These are phyloP conservation scores for Vitis hybrid DNA, from an alignment of 177 flowering plant species.

Conservation along the genomic window DNA sequence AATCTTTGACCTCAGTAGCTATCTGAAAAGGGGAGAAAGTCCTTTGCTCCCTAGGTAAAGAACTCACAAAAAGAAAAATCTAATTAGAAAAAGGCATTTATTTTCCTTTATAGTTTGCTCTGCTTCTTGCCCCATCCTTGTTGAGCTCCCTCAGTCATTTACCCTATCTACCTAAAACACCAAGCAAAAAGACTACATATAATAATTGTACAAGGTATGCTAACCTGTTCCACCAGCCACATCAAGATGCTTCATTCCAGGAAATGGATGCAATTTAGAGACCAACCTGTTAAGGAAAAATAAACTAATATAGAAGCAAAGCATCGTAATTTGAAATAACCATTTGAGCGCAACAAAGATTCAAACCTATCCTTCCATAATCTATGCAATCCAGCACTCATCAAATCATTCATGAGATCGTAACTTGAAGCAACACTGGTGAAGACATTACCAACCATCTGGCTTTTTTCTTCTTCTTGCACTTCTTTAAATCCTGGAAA, in stretches of 20 bases:
- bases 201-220: slow-evolving; percentile 4
- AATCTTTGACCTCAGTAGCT: no score
- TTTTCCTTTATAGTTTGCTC: no score
- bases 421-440: slow-evolving; percentile 85
- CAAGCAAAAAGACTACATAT: no score
- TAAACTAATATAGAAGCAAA: background rate
- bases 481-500: slow-evolving; percentile 89
- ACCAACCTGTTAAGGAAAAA: slow-evolving; percentile 56
- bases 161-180: no score
- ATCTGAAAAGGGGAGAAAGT: no score
- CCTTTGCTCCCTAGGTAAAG: no score
- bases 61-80: no score
- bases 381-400: slow-evolving; percentile 94
- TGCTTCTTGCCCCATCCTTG: no score
- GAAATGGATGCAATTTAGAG: slow-evolving; percentile 79
- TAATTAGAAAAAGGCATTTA: no score
- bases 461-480: slow-evolving; percentile 80
- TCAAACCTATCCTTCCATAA: slow-evolving; percentile 95
- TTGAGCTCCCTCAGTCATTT: no score
- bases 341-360: background rate
- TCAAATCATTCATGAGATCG: slow-evolving; percentile 97
- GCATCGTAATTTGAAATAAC: background rate
- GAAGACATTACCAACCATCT: slow-evolving; percentile 84
- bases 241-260: slow-evolving; percentile 99
- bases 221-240: slow-evolving; percentile 99